These are phyloP conservation scores for Nymphaea thermarum DNA, from an alignment of 164 flowering plant species.

Conservation along the genomic window DNA sequence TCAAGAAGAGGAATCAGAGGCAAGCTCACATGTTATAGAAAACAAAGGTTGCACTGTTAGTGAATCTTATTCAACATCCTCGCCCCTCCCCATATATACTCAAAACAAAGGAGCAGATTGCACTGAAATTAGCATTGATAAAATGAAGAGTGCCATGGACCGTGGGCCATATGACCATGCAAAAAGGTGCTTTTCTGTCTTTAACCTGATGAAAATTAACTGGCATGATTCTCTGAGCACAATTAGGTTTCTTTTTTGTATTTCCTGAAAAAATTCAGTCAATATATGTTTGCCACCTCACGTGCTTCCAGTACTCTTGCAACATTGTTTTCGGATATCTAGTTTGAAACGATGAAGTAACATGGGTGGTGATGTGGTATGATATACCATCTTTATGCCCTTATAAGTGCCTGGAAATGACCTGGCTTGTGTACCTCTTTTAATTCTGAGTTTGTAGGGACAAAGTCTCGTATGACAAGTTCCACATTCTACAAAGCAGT, in stretches of 20 bases:
- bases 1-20: constrained; percentile 94
- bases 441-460: constrained; percentile 34
- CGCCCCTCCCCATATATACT: constrained; percentile 29
- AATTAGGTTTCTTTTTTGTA: neutral
- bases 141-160: constrained; percentile 24
- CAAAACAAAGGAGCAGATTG: constrained; percentile 20
- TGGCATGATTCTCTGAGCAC: neutral
- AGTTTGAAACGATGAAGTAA: neutral
- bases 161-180: constrained; percentile 25
- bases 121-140: constrained; percentile 17
- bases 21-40: constrained; percentile 85
- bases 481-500: constrained; percentile 36
- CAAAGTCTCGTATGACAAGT: constrained; percentile 33
- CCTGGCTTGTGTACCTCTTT: neutral
- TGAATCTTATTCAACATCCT: constrained; percentile 38
- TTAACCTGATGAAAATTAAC: neutral
- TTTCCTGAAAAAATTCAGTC: neutral
- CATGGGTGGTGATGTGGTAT: neutral
- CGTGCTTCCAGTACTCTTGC: neutral
- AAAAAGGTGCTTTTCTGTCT: constrained; percentile 28
- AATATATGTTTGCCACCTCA: neutral
- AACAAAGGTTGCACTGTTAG: constrained; percentile 27
- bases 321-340: neutral
- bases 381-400: neutral
- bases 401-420: neutral